Evolutionary conservation across 2,329 filamentous ascomycete species (phyloP), one percentile per base, ranked within the genome.

Genomic region (Cladophialophora carrionii): DNA sequence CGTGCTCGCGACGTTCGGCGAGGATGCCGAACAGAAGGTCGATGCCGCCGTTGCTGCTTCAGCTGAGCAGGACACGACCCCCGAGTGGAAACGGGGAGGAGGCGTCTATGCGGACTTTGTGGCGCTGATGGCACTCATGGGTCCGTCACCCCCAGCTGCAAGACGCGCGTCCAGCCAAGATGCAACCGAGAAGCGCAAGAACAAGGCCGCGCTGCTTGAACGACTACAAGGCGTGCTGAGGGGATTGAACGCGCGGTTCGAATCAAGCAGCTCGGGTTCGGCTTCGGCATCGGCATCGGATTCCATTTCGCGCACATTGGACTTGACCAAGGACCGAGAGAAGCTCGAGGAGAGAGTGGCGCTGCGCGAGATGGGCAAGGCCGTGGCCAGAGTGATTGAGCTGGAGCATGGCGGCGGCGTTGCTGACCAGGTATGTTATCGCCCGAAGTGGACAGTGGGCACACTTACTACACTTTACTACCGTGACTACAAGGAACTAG

Each of bases 291-390:
- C 32, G 32, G 32, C 2, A 3, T 37, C 32, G 10, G 32, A 10
- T 8, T 55, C 41, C 3, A 53, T 26, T 29, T 37, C 29, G 12
- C n/a, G 46, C 29, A 31, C 14, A 1, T 75, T 89, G n/a, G 57
- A 60, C 12, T 75, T 87, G 56, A 77, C 81, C 31, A 84, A 85
- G 37, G 76, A 88, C 34, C 83, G 76, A 31, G 74, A 80, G 60
- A 79, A 76, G 52, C 78, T 86, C 67, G 77, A 87, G 68, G 84
- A 90, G 73, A 81, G 86, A 60, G 91, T 93, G 49, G 91, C 92
- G 0, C 83, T 94, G 61, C 88, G 89, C 69, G 92, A 96, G 73
- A 96, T 96, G 84, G 89, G 89, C 54, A 86, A 87, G 60, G 83
- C 88, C 53, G 86, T 94, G 65, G 90, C 90, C 9, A 84, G 85